Base-by-base conservation (phyloP, 768 basidiomycete species). In the Lyophyllum decastes region DNA sequence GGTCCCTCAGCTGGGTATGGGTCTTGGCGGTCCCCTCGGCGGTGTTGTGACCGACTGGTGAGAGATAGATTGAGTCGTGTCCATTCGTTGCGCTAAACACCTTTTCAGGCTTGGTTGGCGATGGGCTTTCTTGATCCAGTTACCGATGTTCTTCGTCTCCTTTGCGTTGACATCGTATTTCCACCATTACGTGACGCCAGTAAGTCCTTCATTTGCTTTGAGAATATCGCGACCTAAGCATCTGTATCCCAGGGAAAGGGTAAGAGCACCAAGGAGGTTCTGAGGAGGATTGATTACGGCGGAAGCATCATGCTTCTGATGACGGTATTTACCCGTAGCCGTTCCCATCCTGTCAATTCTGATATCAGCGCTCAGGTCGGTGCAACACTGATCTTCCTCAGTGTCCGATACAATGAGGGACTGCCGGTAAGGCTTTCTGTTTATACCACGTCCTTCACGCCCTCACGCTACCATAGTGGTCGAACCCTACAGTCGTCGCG, bases 221-320 rank as follows among this genome's bases (percentile, higher is more conserved):
- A 43, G 35, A 34, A 33, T 17, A 17, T 43, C 49, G 24, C 21
- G 25, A 54, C 61, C 22, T 34, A 26, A 22, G 33, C 33, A 25
- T 34, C 41, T 21, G 54, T 4, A n/a, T 21, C 1, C 14, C 68
- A 91, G 90, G 90, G 89, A 2, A 83, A 82, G 57, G 81, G 87
- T 6, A 87, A 82, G 70, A 85, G 81, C 45, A 69, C 88, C 1
- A 83, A 75, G 53, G 88, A 92, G 33, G 77, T 89, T 2, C 66
- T 92, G 35, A 88, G 84, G 68, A 81, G 90, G 35, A 88, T 92
- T 48, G 91, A 94, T 70, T 93, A 90, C 67, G 82, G 82, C 19
- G 92, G 92, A 2, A 89, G 83, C 60, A 64, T 82, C 21, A 79
- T 83, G 6, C 78, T 92, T 48, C 68, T 93, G 44, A 70, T 80